Conservation (phyloP, 495 filamentous ascomycete genomes). For the Chaetomium fimeti region DNA sequence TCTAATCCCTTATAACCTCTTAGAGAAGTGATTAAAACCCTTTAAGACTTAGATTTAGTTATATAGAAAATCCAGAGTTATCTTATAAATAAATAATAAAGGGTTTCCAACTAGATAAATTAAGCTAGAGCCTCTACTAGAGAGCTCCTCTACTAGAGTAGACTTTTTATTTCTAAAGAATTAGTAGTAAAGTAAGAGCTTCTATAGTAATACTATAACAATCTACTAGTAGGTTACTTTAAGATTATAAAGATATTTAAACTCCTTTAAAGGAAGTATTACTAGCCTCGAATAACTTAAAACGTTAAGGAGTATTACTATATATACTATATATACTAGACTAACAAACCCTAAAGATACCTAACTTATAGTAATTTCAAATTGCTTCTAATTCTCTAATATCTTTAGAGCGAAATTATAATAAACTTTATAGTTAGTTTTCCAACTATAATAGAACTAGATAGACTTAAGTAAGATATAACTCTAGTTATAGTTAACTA, state of each 20-base stretch:
- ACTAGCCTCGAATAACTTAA: background rate
- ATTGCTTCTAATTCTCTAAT: background rate
- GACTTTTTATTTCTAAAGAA: background rate
- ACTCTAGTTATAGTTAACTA: background rate
- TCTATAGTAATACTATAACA: background rate
- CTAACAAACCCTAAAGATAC: background rate
- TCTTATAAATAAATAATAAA: no score
- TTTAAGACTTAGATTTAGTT: no score
- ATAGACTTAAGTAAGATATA: background rate
- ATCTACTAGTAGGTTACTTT: background rate
- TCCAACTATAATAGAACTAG: background rate
- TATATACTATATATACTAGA: background rate
- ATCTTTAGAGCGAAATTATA: background rate
- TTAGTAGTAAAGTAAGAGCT: background rate
- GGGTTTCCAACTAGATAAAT: no score
- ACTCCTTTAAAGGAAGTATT: background rate
- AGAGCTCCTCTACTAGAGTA: no score
- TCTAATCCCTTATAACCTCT: no score
- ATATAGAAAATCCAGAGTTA: no score
- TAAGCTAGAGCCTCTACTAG: no score
- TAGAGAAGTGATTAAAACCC: no score
- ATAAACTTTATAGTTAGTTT: conserved; percentile 4
- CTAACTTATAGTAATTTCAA: background rate
- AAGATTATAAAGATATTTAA: background rate
- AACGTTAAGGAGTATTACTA: background rate